Percentiles rank a stretch among this genome's conserved stretches.
These are phyloP conservation scores for Voacanga thouarsii DNA, from an alignment of 257 asterid genomes.

Conservation along the genomic window DNA sequence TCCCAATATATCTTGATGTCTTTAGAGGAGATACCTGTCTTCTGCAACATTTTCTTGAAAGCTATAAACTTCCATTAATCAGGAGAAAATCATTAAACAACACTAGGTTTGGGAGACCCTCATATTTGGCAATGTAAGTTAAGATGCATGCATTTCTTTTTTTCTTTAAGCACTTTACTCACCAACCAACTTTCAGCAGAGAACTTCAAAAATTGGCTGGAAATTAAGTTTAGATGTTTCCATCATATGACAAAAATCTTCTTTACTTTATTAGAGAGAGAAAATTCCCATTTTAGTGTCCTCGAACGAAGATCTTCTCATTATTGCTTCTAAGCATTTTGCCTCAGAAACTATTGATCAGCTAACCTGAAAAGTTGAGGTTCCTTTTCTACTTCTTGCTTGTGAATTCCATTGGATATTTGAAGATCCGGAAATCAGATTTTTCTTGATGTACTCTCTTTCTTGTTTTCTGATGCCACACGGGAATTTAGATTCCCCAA, in stretches of 20 bases:
- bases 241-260: neutral
- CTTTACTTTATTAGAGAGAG: neutral
- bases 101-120: slow-evolving; percentile 44
- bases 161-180: slow-evolving; percentile 11
- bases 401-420: neutral
- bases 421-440: neutral
- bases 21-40: slow-evolving; percentile 76
- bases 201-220: neutral
- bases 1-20: slow-evolving; percentile 75
- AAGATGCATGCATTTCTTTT: slow-evolving; percentile 12
- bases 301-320: neutral
- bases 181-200: slow-evolving; percentile 2
- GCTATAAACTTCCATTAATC: slow-evolving; percentile 67
- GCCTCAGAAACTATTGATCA: neutral
- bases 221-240: neutral
- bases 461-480: neutral
- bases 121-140: slow-evolving; percentile 87
- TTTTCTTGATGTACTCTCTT: neutral
- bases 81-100: slow-evolving; percentile 35
- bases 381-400: neutral
- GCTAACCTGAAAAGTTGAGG: neutral
- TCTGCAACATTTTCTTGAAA: slow-evolving; percentile 65
- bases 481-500: neutral
- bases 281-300: neutral
- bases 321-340: neutral